Conservation (phyloP, 129 eudicot genomes). For the carrot (Daucus carota) region DH1_v3.0 NC_030381.2:29484501-29485000, state of each 20-base stretch:
- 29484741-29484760: not conserved
- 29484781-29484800: not conserved
- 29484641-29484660: not conserved
- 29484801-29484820: not conserved
- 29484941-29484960: not conserved
- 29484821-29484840: not conserved
- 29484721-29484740: not conserved
- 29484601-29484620: not conserved
- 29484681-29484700: not conserved
- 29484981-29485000: not conserved
- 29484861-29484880: not conserved
- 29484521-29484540: conserved; percentile 36
- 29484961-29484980: not conserved
- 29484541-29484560: conserved; percentile 13
- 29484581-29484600: not conserved
- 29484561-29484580: not conserved
- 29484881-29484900: not conserved
- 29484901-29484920: not conserved
- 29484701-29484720: not conserved
- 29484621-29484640: not conserved
- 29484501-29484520: conserved; percentile 50
- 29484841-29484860: not conserved
- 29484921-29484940: not conserved
- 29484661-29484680: not conserved
- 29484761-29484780: not conserved